Evolutionary conservation across 345 rosid genomes (phyloP).

Genomic region (Populus pruinosa): DNA sequence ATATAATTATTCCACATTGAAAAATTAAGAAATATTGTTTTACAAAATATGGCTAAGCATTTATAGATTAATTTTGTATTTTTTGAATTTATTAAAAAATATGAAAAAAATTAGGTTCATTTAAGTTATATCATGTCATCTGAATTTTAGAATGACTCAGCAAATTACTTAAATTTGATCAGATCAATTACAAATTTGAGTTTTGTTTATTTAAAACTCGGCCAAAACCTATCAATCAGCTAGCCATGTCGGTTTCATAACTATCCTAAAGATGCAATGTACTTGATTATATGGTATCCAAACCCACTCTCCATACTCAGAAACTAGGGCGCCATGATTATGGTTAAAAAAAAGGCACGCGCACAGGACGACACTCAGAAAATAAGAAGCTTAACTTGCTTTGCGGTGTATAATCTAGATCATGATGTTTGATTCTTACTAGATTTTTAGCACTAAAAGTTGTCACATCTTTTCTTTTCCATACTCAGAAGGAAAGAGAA

Average conservation of each 20-base stretch:
- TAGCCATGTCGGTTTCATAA: too few relatives aligned
- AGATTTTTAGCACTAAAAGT: background rate
- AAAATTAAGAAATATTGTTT: too few relatives aligned
- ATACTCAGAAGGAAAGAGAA: conserved; percentile 51
- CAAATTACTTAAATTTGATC: rapidly evolving
- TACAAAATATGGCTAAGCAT: rapidly evolving
- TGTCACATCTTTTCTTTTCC: background rate
- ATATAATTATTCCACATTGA: too few relatives aligned
- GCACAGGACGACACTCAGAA: too few relatives aligned
- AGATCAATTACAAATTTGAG: too few relatives aligned
- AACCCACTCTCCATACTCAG: background rate
- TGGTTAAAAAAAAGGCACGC: too few relatives aligned
- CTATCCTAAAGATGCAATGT: background rate
- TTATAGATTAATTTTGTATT: too few relatives aligned
- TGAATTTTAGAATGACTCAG: rapidly evolving
- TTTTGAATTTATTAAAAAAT: too few relatives aligned
- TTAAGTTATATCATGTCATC: rapidly evolving
- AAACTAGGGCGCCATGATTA: background rate
- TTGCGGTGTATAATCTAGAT: background rate
- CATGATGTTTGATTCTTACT: background rate
- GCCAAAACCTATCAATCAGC: too few relatives aligned
- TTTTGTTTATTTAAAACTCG: too few relatives aligned
- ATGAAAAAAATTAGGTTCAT: rapidly evolving
- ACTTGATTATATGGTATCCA: too few relatives aligned
- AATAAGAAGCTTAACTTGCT: too few relatives aligned